Base-by-base conservation (phyloP, 2,329 filamentous ascomycete species). In the Ophiostoma pallidulum region DNA sequence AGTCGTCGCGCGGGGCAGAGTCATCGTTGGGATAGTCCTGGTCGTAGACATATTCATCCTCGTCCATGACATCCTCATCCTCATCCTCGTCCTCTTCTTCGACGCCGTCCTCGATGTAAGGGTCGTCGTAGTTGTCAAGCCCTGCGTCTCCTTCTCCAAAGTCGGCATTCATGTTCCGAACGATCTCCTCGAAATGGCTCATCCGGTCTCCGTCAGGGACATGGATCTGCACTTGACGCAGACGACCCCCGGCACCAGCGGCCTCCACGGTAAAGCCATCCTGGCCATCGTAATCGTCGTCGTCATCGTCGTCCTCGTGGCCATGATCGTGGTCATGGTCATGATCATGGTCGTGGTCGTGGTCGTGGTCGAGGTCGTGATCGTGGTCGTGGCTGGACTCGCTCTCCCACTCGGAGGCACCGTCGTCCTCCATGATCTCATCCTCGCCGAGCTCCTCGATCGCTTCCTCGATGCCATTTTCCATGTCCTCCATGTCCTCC, bases 11-110 rank as follows among this genome's bases (percentile, higher is more conserved):
- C 42, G 68, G 64, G 14, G 69, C 64, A 39, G 64, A 61, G 26
- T 73, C 71, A 45, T 74, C 72, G 44, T 56, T 68, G 49, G 74
- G 70, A 62, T 75, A 78, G 28, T 73, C 73, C 20, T 77, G 75
- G 51, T 80, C 77, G 51, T 78, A 81, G 50, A 76, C 68, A 57
- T 79, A 80, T 47, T 80, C 75, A 18, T 79, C 77, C 43, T 87
- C 84, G 38, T 82, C 81, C 55, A 84, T 75, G 14, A 82, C 81
- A 35, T 85, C 83, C 16, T 85, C 83, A 16, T 85, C 82, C 40
- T 88, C 86, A 4, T 78, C 75, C 6, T 76, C 74, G 35, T 71
- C 70, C 50, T 72, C 80, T 51, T 84, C 83, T 47, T 84, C 81
- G 51, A 72, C 72, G 41, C 66, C 71, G 16, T 79, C 74, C 39